Conservation (phyloP, 1,139 yeast species). For the Suhomyces bolitotheri region DNA sequence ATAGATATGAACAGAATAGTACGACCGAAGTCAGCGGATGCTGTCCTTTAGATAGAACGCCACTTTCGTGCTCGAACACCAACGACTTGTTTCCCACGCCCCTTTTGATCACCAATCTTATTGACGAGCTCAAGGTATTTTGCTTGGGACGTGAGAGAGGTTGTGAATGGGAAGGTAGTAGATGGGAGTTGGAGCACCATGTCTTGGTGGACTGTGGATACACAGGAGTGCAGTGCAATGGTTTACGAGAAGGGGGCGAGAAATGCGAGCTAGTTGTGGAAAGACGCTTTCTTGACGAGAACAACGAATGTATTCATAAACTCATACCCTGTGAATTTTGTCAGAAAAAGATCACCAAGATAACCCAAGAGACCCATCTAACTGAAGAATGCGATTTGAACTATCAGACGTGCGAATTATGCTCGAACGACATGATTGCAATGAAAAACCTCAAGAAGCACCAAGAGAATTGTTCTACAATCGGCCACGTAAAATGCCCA, state of each 20-base stretch:
- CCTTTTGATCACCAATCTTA: constrained; percentile 55
- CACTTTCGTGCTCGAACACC: constrained; percentile 35
- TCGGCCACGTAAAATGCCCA: constrained; percentile 39
- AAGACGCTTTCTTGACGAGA: constrained; percentile 22
- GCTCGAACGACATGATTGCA: constrained; percentile 45
- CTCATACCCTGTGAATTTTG: constrained; percentile 44
- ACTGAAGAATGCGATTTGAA: constrained; percentile 43
- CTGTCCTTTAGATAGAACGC: constrained; percentile 68
- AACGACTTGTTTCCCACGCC: constrained; percentile 64
- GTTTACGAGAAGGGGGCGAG: constrained; percentile 19
- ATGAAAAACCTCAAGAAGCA: constrained; percentile 34
- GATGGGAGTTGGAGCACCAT: constrained; percentile 63
- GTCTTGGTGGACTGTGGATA: constrained; percentile 49
- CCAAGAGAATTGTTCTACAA: constrained; percentile 35
- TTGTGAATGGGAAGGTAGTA: constrained; percentile 56
- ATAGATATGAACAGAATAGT: constrained; percentile 8
- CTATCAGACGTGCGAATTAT: constrained; percentile 39
- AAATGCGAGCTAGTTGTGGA: constrained; percentile 23
- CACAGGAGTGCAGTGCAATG: constrained; percentile 51
- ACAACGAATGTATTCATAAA: constrained; percentile 35
- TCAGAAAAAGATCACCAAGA: constrained; percentile 28
- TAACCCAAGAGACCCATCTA: constrained; percentile 37
- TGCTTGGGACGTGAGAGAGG: constrained; percentile 59
- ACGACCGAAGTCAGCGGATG: constrained; percentile 28
- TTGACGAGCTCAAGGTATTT: constrained; percentile 59